Evolutionary conservation across 2,329 filamentous ascomycete genomes (phyloP), one percentile per base, ranked within the genome.

Genomic region (Mycosphaerella sp.): DNA sequence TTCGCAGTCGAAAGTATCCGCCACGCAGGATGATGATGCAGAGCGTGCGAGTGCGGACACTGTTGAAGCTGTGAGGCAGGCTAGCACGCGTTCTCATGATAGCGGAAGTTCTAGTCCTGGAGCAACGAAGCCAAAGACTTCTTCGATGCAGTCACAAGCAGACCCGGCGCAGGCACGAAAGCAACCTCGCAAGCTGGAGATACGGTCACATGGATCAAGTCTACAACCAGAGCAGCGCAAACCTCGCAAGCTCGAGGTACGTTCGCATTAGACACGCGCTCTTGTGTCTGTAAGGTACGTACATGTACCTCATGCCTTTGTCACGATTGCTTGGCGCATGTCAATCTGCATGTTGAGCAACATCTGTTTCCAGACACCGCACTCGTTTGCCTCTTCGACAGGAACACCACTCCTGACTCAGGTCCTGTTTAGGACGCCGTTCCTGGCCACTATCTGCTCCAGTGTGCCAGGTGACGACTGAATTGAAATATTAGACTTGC

Each of bases 141-240:
- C 16, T 28, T 40, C 18, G 30, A 28, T 30, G 37, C 32, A 35
- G 42, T 41, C 25, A 39, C 52, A 41, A 30, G 13, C 44, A 16
- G 44, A 14, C 14, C 30, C 10, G 30, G 10, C 49, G 6, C 25
- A 46, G n/a, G 17, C 48, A 32, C 50, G 57, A 8, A 57, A 55
- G 40, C 56, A 55, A 39, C 57, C 57, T 14, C 51, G 52, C 5
- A 59, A 59, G 43, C 28, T 59, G 25, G 55, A 59, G 34, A 34
- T 50, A 7, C 41, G 54, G 27, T 56, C 52, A 16, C 37, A 37
- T 12, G 17, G 36, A 18, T 17, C 21, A 30, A 44, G 9, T 12
- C 18, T 1, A 30, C 42, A 17, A 25, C 34, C 10, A 13, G 36
- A 45, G 37, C 44, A 41, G 25, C 47, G 39, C 28, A 52, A 50